These are phyloP conservation scores for Lodderomyces jiufengensis DNA, from an alignment of 1,139 yeast genomes.

Conservation along the genomic window DNA sequence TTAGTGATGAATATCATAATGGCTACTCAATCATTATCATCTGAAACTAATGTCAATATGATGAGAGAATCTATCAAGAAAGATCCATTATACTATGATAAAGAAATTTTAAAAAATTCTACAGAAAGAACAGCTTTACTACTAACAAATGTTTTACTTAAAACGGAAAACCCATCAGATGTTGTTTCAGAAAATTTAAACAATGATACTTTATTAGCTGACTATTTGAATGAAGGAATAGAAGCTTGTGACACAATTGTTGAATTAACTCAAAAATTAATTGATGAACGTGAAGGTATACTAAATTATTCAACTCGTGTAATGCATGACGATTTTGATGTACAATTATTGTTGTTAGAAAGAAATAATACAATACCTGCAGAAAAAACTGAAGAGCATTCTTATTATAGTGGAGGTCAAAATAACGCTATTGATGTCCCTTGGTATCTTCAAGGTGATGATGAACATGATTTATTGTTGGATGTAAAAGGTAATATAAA, in stretches of 20 bases:
- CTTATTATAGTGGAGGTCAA: conserved; percentile 36
- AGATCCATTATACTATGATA: conserved; percentile 42
- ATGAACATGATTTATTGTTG: conserved; percentile 66
- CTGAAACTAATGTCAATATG: conserved; percentile 64
- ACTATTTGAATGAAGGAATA: conserved; percentile 44
- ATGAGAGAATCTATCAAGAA: conserved; percentile 62
- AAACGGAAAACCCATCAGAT: conserved; percentile 24
- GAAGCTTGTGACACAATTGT: conserved; percentile 44
- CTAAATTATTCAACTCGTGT: conserved; percentile 71
- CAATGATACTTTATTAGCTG: conserved; percentile 45
- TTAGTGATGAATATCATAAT: conserved; percentile 56
- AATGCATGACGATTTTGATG: conserved; percentile 69
- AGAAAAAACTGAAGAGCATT: conserved; percentile 34
- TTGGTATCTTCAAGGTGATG: conserved; percentile 81
- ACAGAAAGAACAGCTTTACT: conserved; percentile 51
- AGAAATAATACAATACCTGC: conserved; percentile 53
- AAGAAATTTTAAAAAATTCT: conserved; percentile 36
- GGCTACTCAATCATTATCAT: conserved; percentile 67
- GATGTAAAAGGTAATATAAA: conserved; percentile 72
- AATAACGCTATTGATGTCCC: conserved; percentile 47
- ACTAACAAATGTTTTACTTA: conserved; percentile 38
- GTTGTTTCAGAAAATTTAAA: conserved; percentile 47
- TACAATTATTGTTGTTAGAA: conserved; percentile 58
- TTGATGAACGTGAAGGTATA: conserved; percentile 67
- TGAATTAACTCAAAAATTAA: conserved; percentile 50